Percentiles rank a stretch among this genome's conserved stretches.
These are phyloP conservation scores for Sclerotinia trifoliorum DNA, from an alignment of 2,329 filamentous ascomycete species.

Conservation along the genomic window DNA sequence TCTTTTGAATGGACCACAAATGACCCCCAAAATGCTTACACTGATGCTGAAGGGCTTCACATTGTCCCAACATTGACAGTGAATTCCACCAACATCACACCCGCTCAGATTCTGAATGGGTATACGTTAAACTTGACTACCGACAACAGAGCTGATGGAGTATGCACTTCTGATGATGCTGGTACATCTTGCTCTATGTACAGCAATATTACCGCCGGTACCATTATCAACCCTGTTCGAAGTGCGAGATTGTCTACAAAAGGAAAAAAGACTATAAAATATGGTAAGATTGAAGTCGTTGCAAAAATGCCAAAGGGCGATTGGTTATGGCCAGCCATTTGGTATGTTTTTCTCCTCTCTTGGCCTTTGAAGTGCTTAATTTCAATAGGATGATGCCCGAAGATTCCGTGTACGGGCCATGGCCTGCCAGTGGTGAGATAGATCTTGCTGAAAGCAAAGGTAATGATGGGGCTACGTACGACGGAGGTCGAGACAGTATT, in stretches of 20 bases:
- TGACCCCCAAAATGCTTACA: conserved; percentile 49
- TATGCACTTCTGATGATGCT: conserved; percentile 44
- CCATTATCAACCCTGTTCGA: conserved; percentile 51
- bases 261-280: conserved; percentile 48
- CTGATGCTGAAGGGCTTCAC: conserved; percentile 50
- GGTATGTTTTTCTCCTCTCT: conserved; percentile 18
- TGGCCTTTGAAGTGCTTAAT: background rate
- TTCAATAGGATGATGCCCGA: conserved; percentile 51
- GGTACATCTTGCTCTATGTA: conserved; percentile 42
- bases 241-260: conserved; percentile 51
- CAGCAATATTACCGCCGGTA: conserved; percentile 46
- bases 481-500: conserved; percentile 46
- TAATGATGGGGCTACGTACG: conserved; percentile 44
- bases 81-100: conserved; percentile 43
- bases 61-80: conserved; percentile 55
- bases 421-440: conserved; percentile 54
- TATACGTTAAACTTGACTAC: conserved; percentile 48
- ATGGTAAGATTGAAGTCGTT: conserved; percentile 53
- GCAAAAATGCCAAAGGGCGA: conserved; percentile 53
- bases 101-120: conserved; percentile 43
- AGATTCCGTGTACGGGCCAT: conserved; percentile 48
- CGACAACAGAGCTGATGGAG: conserved; percentile 37
- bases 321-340: conserved; percentile 54
- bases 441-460: conserved; percentile 53
- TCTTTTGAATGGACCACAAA: conserved; percentile 56